These are phyloP conservation scores for Cercospora berteroae DNA, from an alignment of 2,329 filamentous ascomycete species.

Conservation along the genomic window DNA sequence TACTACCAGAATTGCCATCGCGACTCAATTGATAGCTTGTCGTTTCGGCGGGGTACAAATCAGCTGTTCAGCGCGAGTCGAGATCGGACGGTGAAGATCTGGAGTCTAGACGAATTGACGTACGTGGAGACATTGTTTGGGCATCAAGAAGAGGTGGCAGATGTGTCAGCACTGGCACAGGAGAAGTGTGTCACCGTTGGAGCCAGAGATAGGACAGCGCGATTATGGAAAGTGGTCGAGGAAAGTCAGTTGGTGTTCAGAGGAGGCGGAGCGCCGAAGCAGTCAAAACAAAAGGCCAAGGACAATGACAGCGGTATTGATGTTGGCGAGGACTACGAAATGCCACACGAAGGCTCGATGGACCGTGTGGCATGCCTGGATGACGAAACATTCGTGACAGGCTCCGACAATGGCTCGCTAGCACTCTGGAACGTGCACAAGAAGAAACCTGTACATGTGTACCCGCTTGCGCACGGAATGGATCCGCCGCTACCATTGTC, in stretches of 20 bases:
- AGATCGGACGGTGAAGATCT: slow-evolving; percentile 92
- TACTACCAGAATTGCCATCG: slow-evolving; percentile 91
- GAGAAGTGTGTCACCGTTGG: slow-evolving; percentile 91
- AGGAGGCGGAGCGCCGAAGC: slow-evolving; percentile 62
- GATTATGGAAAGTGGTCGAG: slow-evolving; percentile 94
- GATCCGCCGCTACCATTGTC: slow-evolving; percentile 68
- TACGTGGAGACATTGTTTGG: slow-evolving; percentile 96
- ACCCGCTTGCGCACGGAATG: slow-evolving; percentile 79
- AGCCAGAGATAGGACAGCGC: slow-evolving; percentile 82
- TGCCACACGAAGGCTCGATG: slow-evolving; percentile 75
- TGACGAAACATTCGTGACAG: slow-evolving; percentile 86
- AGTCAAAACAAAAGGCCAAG: slow-evolving; percentile 48
- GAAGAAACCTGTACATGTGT: slow-evolving; percentile 86
- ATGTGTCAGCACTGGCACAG: slow-evolving; percentile 76
- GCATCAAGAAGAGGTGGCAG: slow-evolving; percentile 86
- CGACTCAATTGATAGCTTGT: slow-evolving; percentile 78
- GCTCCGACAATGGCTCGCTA: slow-evolving; percentile 84
- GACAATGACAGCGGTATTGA: slow-evolving; percentile 38
- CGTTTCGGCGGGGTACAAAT: slow-evolving; percentile 71
- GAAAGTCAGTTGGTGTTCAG: slow-evolving; percentile 95
- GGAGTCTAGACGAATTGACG: slow-evolving; percentile 86
- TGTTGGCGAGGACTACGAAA: slow-evolving; percentile 39
- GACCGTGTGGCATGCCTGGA: slow-evolving; percentile 89
- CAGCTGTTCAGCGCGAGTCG: slow-evolving; percentile 88
- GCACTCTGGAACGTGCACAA: slow-evolving; percentile 86